Base-by-base conservation (phyloP, 1,284 basidiomycete species). In the Ganoderma meredithae region DNA sequence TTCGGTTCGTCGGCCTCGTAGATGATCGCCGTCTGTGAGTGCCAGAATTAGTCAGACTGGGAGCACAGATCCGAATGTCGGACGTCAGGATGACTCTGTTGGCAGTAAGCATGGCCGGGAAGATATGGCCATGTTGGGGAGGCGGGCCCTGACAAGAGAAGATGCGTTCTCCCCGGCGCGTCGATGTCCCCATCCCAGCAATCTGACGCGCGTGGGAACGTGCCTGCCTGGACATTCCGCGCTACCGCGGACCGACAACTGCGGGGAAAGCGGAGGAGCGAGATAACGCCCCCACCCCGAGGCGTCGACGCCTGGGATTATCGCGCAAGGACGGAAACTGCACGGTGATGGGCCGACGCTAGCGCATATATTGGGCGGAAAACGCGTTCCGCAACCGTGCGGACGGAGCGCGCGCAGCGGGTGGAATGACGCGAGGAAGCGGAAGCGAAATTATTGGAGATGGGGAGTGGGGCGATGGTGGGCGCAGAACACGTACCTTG, bases 1-100 rank as follows among this genome's bases (percentile, higher is more conserved):
- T 88, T 89, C 1, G 96, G 95, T 81, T 99, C 97, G 76, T 99
- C 98, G 3, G 96, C 97, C 81, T 99, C 97, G 84, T 97, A 99
- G 82, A 99, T 97, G 83, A 99, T 98, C 60, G 97, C 97, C 31
- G 92, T 90, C 93, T 88, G 68, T 40, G 53, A 19, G 53, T 15
- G 25, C 12, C 27, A 58, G 9, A 19, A 39, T 58, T 33, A 58
- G 55, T 22, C 19, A 58, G 7, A n/a, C 33, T 58, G 33, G 17
- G 10, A 19, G 22, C 55, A 19, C 7, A 13, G 33, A 9, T 9
- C 27, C 27, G 53, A 55, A 55, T 13, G 13, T 17, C 31, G 27
- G 53, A 55, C 12, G 33, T 59, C 5, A 36, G 33, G 56, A 40
- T 59, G 13, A 3, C 27, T 31, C 27, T 31, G 27, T 31, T 31